Base-by-base conservation (phyloP, 2,329 filamentous ascomycete species). In the Plectosphaerella cucumerina region DNA sequence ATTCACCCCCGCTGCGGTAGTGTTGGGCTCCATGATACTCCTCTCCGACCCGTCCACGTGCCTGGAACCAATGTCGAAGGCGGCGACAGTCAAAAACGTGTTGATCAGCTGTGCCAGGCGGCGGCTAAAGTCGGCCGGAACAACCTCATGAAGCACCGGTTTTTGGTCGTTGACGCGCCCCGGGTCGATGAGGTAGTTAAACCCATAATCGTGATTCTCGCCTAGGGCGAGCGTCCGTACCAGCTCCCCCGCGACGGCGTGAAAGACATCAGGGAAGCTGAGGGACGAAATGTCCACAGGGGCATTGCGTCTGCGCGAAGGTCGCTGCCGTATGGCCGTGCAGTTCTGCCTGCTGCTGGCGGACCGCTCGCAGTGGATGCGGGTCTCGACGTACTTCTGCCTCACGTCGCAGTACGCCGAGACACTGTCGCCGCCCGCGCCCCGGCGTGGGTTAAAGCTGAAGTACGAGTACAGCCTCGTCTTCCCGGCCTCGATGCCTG, bases 311-410 rank as follows among this genome's bases (percentile, higher is more conserved):
- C 26, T 47, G 4, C 43, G 48, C 5, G 51, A 53, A 23, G 44
- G 35, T 4, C 48, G 43, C 26, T 50, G 51, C 2, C 20, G 39
- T 14, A 37, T 6, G 3, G 50, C 52, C 10, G 22, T 22, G 41
- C 52, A 53, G 23, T n/a, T 37, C n/a, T 43, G 52, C 12, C 35
- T n/a, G 21, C 37, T 33, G 8, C n/a, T 31, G 15, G 15, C 35
- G 18, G n/a, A 3, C 14, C 34, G 45, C n/a, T 44, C 42, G 49
- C 52, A 53, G 14, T 22, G 41, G 23, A 53, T 35, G 10, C 41
- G 41, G 2, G 46, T 51, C 15, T 51, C 52, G 2, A 53, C 49
- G 35, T 53, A 51, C 12, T 46, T 26, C 39, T 53, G 51, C 6
- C 31, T 50, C 20, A 47, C 21, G 21, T 20, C 31, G 44, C 51